Percentiles rank a stretch among this genome's conserved stretches.
Evolutionary conservation across 225 moss, liverwort and hornwort genomes (phyloP).

Genomic region (Sphagnum contortum): DNA sequence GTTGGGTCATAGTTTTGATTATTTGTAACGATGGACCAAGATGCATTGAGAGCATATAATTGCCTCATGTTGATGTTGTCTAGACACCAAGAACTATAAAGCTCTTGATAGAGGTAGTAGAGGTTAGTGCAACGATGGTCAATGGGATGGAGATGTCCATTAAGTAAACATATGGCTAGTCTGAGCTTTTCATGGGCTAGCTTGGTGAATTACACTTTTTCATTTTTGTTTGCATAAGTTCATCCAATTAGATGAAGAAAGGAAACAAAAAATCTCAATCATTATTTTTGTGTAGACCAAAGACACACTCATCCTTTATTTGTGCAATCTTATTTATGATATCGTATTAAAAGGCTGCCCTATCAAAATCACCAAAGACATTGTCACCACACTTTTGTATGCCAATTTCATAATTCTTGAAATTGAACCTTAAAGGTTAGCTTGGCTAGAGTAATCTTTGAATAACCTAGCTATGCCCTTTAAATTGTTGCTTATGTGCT

Average conservation of each 20-base stretch:
- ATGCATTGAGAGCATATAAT: constrained; percentile 69
- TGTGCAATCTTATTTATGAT: too few relatives aligned
- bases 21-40: too few relatives aligned
- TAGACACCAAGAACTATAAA: constrained; percentile 78
- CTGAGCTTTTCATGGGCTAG: constrained; percentile 59
- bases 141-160: constrained; percentile 92
- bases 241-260: neutral
- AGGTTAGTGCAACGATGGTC: constrained; percentile 51
- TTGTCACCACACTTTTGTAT: neutral
- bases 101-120: constrained; percentile 63
- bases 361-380: too few relatives aligned
- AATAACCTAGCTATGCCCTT: too few relatives aligned
- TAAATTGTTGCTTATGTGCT: too few relatives aligned
- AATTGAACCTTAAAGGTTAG: too few relatives aligned
- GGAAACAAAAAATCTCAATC: too few relatives aligned
- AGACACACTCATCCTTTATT: neutral
- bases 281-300: neutral
- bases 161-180: constrained; percentile 77
- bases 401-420: too few relatives aligned
- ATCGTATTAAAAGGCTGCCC: too few relatives aligned
- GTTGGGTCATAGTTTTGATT: too few relatives aligned
- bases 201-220: constrained; percentile 21
- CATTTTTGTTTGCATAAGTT: neutral
- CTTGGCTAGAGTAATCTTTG: too few relatives aligned
- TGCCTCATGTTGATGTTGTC: constrained; percentile 84